These are phyloP conservation scores for Echeveria elegans DNA, from an alignment of 164 flowering plant species.

Conservation along the genomic window DNA sequence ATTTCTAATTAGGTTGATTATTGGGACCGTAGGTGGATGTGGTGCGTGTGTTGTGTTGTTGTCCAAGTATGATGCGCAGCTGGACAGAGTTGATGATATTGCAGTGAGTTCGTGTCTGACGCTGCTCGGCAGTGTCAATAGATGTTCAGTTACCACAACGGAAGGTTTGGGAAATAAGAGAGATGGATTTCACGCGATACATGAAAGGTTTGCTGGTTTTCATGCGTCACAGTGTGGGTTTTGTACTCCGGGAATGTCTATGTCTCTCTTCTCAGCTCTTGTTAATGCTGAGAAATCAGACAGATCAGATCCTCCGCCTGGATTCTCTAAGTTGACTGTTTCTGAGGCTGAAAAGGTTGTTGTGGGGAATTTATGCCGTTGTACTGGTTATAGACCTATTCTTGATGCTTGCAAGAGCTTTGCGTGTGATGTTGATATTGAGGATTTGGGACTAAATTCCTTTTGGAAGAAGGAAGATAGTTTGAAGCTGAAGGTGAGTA, in stretches of 20 bases:
- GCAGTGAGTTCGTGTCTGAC: slow-evolving; percentile 81
- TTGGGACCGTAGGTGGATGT: slow-evolving; percentile 80
- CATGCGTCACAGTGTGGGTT: slow-evolving; percentile 97
- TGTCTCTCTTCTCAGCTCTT: slow-evolving; percentile 73
- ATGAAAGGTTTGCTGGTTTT: slow-evolving; percentile 71
- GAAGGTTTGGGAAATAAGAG: slow-evolving; percentile 83
- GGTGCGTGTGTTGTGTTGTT: slow-evolving; percentile 87
- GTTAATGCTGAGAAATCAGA: slow-evolving; percentile 56
- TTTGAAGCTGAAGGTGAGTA: slow-evolving; percentile 22
- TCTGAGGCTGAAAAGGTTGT: slow-evolving; percentile 69
- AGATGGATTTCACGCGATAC: slow-evolving; percentile 81
- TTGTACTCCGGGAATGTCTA: slow-evolving; percentile 94
- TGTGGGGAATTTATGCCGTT: slow-evolving; percentile 82
- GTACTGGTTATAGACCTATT: slow-evolving; percentile 91
- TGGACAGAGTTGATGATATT: slow-evolving; percentile 50
- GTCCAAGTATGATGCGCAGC: slow-evolving; percentile 59
- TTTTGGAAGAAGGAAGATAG: slow-evolving; percentile 55
- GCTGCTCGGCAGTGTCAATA: slow-evolving; percentile 65
- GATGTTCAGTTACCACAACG: slow-evolving; percentile 72
- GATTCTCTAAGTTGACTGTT: slow-evolving; percentile 67
- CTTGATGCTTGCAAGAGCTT: slow-evolving; percentile 90
- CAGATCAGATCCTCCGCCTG: slow-evolving; percentile 37
- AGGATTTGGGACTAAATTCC: slow-evolving; percentile 78
- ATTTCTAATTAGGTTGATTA: too few relatives aligned
- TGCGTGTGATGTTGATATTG: slow-evolving; percentile 80